These are phyloP conservation scores for Saprolegnia parasitica DNA, from an alignment of 352 stramenopile genomes.

Conservation along the genomic window DNA sequence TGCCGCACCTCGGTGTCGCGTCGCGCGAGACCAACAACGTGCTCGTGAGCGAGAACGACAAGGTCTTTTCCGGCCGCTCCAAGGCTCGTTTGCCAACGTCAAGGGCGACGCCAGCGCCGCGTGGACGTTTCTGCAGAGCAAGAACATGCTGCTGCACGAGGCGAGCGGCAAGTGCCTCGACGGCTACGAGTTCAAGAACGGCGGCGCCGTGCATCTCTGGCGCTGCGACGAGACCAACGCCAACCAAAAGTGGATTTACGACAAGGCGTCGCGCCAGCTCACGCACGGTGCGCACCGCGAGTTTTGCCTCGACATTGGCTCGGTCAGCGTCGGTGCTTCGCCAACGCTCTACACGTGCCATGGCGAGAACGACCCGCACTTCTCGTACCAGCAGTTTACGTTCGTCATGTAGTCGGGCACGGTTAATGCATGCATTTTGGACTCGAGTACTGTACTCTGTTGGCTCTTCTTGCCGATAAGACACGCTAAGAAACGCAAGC, in stretches of 20 bases:
- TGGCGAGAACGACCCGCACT: background rate
- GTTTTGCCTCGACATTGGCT: constrained; percentile 60
- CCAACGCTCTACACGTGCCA: constrained; percentile 10
- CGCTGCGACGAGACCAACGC: constrained; percentile 29
- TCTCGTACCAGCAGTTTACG: constrained; percentile 16
- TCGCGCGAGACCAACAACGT: background rate
- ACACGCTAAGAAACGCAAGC: too few species aligned
- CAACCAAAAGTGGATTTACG: constrained; percentile 36
- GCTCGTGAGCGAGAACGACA: background rate
- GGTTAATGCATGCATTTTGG: too few species aligned
- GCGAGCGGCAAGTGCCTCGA: constrained; percentile 34
- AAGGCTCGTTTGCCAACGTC: background rate
- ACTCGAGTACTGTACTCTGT: too few species aligned
- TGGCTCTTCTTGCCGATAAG: too few species aligned
- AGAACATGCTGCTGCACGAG: constrained; percentile 29
- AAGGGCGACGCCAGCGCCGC: background rate
- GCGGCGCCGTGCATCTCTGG: constrained; percentile 31
- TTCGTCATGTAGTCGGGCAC: background rate
- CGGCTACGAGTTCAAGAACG: constrained; percentile 26
- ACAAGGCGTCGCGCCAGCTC: constrained; percentile 36
- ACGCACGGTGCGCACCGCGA: constrained; percentile 41
- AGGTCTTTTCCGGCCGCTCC: background rate
- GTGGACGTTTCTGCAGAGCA: constrained; percentile 16
- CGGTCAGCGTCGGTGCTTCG: constrained; percentile 4
- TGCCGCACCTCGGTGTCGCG: constrained; percentile 2